Evolutionary conservation across 2,329 filamentous ascomycete species (phyloP), one percentile per base, ranked within the genome.

Genomic region (Diaporthe sp.): DNA sequence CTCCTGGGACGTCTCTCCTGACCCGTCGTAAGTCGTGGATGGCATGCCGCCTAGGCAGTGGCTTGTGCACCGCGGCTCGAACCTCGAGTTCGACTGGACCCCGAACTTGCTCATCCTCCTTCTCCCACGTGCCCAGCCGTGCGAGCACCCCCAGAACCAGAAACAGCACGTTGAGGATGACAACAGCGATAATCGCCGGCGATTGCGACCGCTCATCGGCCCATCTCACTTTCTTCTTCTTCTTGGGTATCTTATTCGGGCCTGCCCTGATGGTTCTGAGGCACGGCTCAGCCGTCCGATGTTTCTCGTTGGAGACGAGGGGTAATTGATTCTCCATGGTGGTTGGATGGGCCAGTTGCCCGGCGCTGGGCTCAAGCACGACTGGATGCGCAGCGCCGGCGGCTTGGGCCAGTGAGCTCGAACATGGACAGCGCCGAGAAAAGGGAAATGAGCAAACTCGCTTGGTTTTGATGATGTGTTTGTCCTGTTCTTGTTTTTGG

Each of bases 21-120:
- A n/a, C 44, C n/a, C 47, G 30, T 30, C 63, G 63, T n/a, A 53
- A 27, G 7, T 68, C 32, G n/a, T 68, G 63, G 2, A 53, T 51
- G 47, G 44, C 44, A 30, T 68, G 63, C 4, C 63, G 44, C 22
- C 63, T 51, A 30, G 44, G 17, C 44, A 37, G 44, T 7, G 47
- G 47, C 63, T 27, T 53, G 44, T 68, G 63, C n/a, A 68, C 63
- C 32, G 32, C 63, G 3, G 47, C n/a, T 27, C 63, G 63, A 51
- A 68, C n/a, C 32, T 68, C 63, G n/a, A 68, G 47, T 30, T 68
- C 63, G 15, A 68, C 63, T 22, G 37, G 63, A 30, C 50, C 19
- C 22, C 12, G 22, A n/a, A 10, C 39, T 32, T 22, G 35, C 27
- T 22, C 37, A 7, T n/a, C 47, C 22, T 30, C 2, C 35, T 35